Evolutionary conservation across 2,329 filamentous ascomycete genomes (phyloP), one percentile per base, ranked within the genome.

Genomic region (Cytospora schulzeri): DNA sequence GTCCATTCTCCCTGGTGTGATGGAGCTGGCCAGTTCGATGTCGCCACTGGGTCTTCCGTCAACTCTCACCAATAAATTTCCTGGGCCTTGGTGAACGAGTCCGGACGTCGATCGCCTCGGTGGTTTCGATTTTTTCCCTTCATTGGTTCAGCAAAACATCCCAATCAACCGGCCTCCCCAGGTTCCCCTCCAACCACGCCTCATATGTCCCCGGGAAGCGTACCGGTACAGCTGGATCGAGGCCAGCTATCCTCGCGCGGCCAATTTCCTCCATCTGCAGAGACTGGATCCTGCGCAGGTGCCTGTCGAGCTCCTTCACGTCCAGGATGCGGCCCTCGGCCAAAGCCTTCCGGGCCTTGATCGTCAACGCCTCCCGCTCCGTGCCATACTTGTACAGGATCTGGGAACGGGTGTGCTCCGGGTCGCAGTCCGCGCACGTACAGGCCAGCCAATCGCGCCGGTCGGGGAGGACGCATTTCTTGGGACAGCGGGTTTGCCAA

Each of bases 321-420:
- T 73, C 38, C 66, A 75, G 17, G 68, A 71, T 28, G 55, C 76
- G 67, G 75, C 86, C 38, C 76, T 86, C 63, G 82, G 79, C 19
- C 78, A 81, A 64, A 76, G 79, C 45, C 76, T 80, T 62, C 83
- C 85, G 22, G 82, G 89, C 70, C 82, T 85, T 9, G 11, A 31
- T 57, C 38, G 51, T 58, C 19, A 63, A 19, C 22, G 35, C 31
- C 29, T 59, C 62, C 22, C 56, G 52, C 33, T 64, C 52, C n/a
- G 35, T 24, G 12, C 65, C 60, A 31, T 63, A 68, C 38, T 45
- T 56, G 12, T 38, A 14, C 41, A 59, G 33, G 60, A 69, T 68
- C 58, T 51, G 59, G 33, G 31, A 56, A 41, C 48, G 35, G 56
- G 51, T 60, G 62, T 60, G 52, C 19, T 61, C 56, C 8, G 66